phyloP scores from a whole-genome alignment of 495 filamentous ascomycete genomes.

The Copromyces sp. region DNA sequence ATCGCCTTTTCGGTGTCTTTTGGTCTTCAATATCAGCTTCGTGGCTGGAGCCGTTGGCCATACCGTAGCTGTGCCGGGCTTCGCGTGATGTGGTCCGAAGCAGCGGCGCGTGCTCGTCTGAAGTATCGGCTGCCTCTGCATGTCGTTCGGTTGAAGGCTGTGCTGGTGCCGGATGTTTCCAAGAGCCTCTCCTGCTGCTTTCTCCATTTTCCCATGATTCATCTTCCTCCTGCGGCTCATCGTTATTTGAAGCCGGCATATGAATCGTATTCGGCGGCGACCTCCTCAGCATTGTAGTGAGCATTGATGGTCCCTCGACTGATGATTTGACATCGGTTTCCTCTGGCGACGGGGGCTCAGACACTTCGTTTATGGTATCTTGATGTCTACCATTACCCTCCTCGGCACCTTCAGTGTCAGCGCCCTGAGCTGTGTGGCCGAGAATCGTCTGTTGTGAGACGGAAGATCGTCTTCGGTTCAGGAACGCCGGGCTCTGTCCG shows the following conservation, averaged over 20 bases:
- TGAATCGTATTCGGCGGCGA: slow-evolving; percentile 32
- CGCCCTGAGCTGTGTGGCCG: slow-evolving; percentile 11
- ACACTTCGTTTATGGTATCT: slow-evolving; percentile 48
- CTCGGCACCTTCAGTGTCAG: slow-evolving; percentile 6
- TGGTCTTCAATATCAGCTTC: slow-evolving; percentile 33
- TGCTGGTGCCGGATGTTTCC: neutral
- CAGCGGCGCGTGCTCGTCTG: slow-evolving; percentile 29
- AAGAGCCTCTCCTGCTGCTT: slow-evolving; percentile 1
- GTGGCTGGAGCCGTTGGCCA: slow-evolving; percentile 7
- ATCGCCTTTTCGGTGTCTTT: slow-evolving; percentile 7
- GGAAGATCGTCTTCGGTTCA: slow-evolving; percentile 25
- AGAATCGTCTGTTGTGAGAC: slow-evolving; percentile 14
- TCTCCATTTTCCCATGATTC: neutral
- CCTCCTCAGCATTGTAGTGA: slow-evolving; percentile 53
- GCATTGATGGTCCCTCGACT: slow-evolving; percentile 43
- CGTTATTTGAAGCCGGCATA: slow-evolving; percentile 2
- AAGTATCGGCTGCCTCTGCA: slow-evolving; percentile 11
- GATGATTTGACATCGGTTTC: slow-evolving; percentile 17
- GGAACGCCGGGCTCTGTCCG: slow-evolving; percentile 30
- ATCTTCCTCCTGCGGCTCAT: slow-evolving; percentile 12
- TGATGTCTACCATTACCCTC: slow-evolving; percentile 8
- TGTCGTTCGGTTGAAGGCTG: neutral
- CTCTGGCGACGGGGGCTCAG: slow-evolving; percentile 49
- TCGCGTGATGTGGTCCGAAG: slow-evolving; percentile 19
- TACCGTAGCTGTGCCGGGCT: slow-evolving; percentile 15